Evolutionary conservation across 805 yeast genomes (phyloP), one percentile per base, ranked within the genome.

Genomic region (Ogataea polymorpha): DNA sequence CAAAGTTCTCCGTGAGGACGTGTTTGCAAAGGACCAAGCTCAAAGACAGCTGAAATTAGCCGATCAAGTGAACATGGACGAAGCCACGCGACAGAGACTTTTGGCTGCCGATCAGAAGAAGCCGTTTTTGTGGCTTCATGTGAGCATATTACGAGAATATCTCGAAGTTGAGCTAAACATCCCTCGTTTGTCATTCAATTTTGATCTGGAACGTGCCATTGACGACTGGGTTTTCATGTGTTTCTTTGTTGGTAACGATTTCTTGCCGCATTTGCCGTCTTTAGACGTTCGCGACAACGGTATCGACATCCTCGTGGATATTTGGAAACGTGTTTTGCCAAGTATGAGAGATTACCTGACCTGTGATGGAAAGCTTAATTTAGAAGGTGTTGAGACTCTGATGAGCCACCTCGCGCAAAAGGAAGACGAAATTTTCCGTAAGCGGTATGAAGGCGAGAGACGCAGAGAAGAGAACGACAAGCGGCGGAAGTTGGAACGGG

Each of bases 161-260:
- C 70, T 93, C 42, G 86, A 81, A 40, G 78, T 85, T 11, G 99
- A 93, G 63, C 71, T 93, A 35, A 71, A 70, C 42, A 78, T 85
- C 21, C 86, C 89, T 3, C 72, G 81, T 28, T 58, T 83, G 14
- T 75, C 87, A 2, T 82, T 86, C 56, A 74, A 79, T 15, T 89
- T 83, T 65, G 97, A 93, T 59, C 63, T 90, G 39, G 99, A 93
- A 66, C 73, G 99, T 44, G 97, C 98, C 2, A 82, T 93, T 46
- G 99, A 93, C 60, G 99, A 93, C 65, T 93, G 99, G 99, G 88
- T 93, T 12, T 93, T 93, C 53, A 84, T 93, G 90, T 91, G 98
- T 74, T 93, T 93, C 70, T 93, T 93, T 59, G 95, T 91, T 49
- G 99, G 99, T 64, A 93, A 93, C 60, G 99, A 93, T 78, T 93